Evolutionary conservation across 192 early-diverging fungal species (phyloP), one percentile per base, ranked within the genome.

Genomic region (Thamnidium elegans): DNA sequence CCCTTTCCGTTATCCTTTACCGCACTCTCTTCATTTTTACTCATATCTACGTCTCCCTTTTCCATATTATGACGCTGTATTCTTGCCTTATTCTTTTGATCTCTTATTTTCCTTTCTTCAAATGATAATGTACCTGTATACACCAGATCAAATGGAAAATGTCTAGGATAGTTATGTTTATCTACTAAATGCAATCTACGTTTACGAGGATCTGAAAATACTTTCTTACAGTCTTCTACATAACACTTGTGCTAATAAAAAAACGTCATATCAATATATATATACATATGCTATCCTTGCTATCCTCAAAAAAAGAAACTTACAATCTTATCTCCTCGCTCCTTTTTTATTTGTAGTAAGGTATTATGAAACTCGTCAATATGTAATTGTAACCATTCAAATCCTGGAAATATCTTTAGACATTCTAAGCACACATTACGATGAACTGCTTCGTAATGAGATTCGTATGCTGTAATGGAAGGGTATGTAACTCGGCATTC

Each of bases 281-380:
- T 8, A 7, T 34, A 4, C 26, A 26, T 26, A n/a, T n/a, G n/a
- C n/a, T 26, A 26, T 26, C 26, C 26, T 26, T 3, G 3, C 26
- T 26, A 26, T 26, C 26, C 13, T 43, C 13, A 15, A 26, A 14
- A 3, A 32, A 44, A 45, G 17, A 14, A 43, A 61, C 75, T 66
- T 78, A 81, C 83, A 9, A 73, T 79, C 23, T 73, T 81, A 26
- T 83, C 77, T 2, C 83, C 83, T 39, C 67, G 65, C 32, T 85
- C 81, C 20, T 73, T 72, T 32, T 53, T 50, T 7, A 85, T 79
- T 21, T 68, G 67, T 31, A 70, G 56, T 9, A 85, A n/a, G 26
- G 75, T 58, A 39, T 83, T 69, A 30, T 85, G 83, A 34, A 68
- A 65, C 55, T 85, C 83, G 14, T 66, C 66, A 15, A 79, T 60